These are phyloP conservation scores for Penicillium nucicola DNA, from an alignment of 495 filamentous ascomycete genomes.

Conservation along the genomic window DNA sequence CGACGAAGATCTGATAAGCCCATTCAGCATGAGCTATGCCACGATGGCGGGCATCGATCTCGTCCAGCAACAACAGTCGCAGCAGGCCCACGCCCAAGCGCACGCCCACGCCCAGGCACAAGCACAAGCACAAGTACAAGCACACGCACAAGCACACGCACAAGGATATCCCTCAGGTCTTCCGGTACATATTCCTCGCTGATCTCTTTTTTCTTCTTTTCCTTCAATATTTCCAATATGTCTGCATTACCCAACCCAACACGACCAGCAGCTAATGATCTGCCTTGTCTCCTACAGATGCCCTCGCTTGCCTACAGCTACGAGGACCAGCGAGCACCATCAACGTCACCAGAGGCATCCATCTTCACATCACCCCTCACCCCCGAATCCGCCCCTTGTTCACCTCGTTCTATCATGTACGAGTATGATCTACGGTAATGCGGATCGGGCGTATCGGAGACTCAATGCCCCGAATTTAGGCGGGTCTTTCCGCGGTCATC, in stretches of 20 bases:
- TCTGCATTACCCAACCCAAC: slow-evolving; percentile 6
- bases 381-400: slow-evolving; percentile 34
- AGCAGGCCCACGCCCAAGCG: slow-evolving; percentile 23
- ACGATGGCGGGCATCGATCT: slow-evolving; percentile 75
- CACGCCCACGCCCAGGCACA: slow-evolving; percentile 13
- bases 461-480: background rate
- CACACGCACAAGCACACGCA: slow-evolving; percentile 3
- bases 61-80: slow-evolving; percentile 32
- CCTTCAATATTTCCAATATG: too few relatives aligned
- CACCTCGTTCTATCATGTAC: slow-evolving; percentile 27
- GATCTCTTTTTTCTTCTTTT: too few relatives aligned
- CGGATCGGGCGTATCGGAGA: background rate
- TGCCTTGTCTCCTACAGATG: slow-evolving; percentile 57
- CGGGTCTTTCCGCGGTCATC: slow-evolving; percentile 2
- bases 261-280: slow-evolving; percentile 22
- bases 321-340: slow-evolving; percentile 65
- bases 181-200: slow-evolving; percentile 44
- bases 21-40: slow-evolving; percentile 74
- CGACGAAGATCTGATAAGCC: slow-evolving; percentile 66
- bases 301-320: slow-evolving; percentile 82
- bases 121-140: slow-evolving; percentile 15
- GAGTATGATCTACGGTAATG: slow-evolving; percentile 25
- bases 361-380: slow-evolving; percentile 39
- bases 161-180: slow-evolving; percentile 13
- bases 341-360: slow-evolving; percentile 35